phyloP scores from a whole-genome alignment of 108 stramenopile genomes.

The Mayamaea pseudoterrestris region DNA sequence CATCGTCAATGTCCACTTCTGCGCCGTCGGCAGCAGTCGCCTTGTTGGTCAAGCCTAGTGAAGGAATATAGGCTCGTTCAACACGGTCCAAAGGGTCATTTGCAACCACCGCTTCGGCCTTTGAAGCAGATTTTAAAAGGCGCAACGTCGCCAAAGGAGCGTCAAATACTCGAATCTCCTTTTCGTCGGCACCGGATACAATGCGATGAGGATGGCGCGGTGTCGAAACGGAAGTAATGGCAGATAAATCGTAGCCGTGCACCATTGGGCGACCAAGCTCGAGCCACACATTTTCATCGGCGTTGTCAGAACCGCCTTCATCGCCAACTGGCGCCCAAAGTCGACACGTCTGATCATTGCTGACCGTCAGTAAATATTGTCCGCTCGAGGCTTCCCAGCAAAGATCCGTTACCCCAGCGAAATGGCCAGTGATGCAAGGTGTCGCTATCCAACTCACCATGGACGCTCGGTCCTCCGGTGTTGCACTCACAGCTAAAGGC shows the following conservation, averaged over 20 bases:
- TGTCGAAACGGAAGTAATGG: conserved; percentile 48
- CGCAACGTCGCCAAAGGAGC: conserved; percentile 54
- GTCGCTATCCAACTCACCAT: conserved; percentile 49
- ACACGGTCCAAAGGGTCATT: conserved; percentile 33
- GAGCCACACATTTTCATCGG: conserved; percentile 33
- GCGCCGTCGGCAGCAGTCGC: conserved; percentile 52
- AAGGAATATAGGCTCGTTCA: conserved; percentile 77
- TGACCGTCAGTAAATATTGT: conserved; percentile 61
- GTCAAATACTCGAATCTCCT: conserved; percentile 76
- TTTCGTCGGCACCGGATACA: conserved; percentile 81
- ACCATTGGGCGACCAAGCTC: conserved; percentile 80
- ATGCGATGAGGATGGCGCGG: conserved; percentile 41
- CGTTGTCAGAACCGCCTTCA: neutral
- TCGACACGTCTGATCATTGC: conserved; percentile 76
- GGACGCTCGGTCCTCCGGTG: conserved; percentile 26
- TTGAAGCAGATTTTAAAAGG: conserved; percentile 18
- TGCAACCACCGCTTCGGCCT: neutral
- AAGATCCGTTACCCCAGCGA: conserved; percentile 54
- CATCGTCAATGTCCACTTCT: conserved; percentile 25
- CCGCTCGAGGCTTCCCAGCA: conserved; percentile 66
- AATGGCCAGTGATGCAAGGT: conserved; percentile 79
- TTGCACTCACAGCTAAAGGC: conserved; percentile 9
- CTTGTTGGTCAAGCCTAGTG: conserved; percentile 78
- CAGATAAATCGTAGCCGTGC: conserved; percentile 75
- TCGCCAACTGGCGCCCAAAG: conserved; percentile 51